phyloP scores from a whole-genome alignment of 371 early-diverging fungal species.

The Basidiobolus meristosporus region DNA sequence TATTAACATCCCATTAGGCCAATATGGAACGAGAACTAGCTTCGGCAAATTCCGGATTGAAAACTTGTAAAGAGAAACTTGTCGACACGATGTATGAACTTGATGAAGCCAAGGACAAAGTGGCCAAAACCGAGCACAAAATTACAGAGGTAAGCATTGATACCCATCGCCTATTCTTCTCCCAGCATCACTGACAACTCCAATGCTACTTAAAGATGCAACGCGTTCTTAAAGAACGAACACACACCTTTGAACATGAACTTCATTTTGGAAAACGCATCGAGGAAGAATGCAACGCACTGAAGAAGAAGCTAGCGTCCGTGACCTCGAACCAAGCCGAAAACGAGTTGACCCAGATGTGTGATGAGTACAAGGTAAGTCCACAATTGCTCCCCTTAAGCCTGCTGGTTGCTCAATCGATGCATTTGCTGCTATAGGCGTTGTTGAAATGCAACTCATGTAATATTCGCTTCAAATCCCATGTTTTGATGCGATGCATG shows the following conservation, averaged over 20 bases:
- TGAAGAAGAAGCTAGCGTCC: slow-evolving; percentile 15
- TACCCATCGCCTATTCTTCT: slow-evolving; percentile 1
- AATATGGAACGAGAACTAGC: slow-evolving; percentile 20
- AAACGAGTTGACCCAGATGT: slow-evolving; percentile 16
- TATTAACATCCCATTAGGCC: slow-evolving; percentile 1
- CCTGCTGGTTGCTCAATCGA: too few species aligned
- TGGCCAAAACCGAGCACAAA: slow-evolving; percentile 9
- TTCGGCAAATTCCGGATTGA: slow-evolving; percentile 17
- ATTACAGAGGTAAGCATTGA: slow-evolving; percentile 19
- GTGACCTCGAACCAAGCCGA: slow-evolving; percentile 27
- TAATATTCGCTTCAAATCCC: slow-evolving; percentile 62
- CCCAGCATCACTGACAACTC: slow-evolving; percentile 1
- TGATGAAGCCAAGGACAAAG: slow-evolving; percentile 16
- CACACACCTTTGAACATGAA: slow-evolving; percentile 29
- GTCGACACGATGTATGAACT: slow-evolving; percentile 20
- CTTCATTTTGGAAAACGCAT: slow-evolving; percentile 21
- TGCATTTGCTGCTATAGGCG: slow-evolving; percentile 20
- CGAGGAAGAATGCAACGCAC: slow-evolving; percentile 25
- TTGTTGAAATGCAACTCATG: slow-evolving; percentile 82
- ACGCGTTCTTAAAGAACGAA: slow-evolving; percentile 26
- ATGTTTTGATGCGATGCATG: slow-evolving; percentile 77
- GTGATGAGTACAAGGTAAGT: slow-evolving; percentile 21
- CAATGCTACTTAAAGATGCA: slow-evolving; percentile 14
- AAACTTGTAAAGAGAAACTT: slow-evolving; percentile 20
- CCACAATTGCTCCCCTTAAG: background rate